Conservation (phyloP, 2,329 filamentous ascomycete species). For the Fusarium globosum region DNA sequence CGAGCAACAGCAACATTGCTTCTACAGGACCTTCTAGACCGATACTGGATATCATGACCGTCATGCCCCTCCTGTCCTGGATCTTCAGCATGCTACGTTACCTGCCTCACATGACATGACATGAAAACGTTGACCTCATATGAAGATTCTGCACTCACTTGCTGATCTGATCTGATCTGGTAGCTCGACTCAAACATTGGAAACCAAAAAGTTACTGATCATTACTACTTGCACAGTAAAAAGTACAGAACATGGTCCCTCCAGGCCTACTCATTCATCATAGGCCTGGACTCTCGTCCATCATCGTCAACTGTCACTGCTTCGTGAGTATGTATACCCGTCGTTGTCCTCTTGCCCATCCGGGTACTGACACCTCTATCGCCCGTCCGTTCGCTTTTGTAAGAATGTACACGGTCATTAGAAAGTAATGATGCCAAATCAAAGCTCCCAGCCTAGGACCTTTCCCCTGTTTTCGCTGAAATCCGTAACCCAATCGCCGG, state of each 20-base stretch:
- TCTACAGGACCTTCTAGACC: background rate
- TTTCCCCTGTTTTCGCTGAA: conserved; percentile 43
- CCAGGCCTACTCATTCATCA: conserved; percentile 26
- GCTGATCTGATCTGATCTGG: conserved; percentile 20
- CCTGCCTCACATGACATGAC: conserved; percentile 13
- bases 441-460: conserved; percentile 45
- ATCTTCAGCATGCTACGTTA: conserved; percentile 17
- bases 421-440: conserved; percentile 47
- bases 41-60: conserved; percentile 4
- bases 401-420: conserved; percentile 48
- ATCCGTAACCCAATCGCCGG: conserved; percentile 43
- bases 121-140: background rate
- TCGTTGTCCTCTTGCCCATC: conserved; percentile 31
- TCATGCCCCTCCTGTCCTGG: background rate
- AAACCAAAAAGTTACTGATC: conserved; percentile 39
- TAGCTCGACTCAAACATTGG: conserved; percentile 6
- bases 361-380: conserved; percentile 40
- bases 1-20: background rate
- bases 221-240: conserved; percentile 44
- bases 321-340: conserved; percentile 26
- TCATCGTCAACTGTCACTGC: conserved; percentile 27
- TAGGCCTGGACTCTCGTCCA: conserved; percentile 24
- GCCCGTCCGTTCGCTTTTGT: conserved; percentile 42
- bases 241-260: conserved; percentile 42
- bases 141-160: conserved; percentile 12